Conservation (phyloP, 768 basidiomycete species). For the Strobilomyces echinocephalus region DNA sequence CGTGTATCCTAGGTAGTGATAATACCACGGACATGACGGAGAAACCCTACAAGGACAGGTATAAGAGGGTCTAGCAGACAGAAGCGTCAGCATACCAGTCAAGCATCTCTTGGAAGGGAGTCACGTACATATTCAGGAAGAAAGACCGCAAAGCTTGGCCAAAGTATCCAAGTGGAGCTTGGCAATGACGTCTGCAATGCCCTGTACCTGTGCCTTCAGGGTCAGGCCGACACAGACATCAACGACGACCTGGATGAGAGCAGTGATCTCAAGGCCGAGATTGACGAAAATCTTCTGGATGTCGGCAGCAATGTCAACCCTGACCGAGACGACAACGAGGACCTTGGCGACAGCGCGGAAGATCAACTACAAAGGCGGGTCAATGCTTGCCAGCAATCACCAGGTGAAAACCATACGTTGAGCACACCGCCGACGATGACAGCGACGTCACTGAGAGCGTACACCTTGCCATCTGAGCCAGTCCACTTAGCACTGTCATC, state of each 20-base stretch:
- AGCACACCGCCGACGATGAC: background rate
- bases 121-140: background rate
- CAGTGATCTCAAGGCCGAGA: conserved; percentile 18
- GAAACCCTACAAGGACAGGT: too few relatives aligned
- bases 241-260: conserved; percentile 10
- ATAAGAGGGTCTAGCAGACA: too few relatives aligned
- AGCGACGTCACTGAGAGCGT: background rate
- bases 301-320: background rate
- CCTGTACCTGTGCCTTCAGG: background rate
- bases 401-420: background rate
- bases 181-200: background rate
- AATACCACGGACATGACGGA: too few relatives aligned
- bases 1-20: too few relatives aligned
- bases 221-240: background rate
- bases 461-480: background rate
- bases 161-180: background rate
- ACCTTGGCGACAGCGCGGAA: background rate
- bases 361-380: background rate
- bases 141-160: background rate
- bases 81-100: too few relatives aligned
- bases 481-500: background rate
- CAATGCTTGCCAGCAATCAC: background rate
- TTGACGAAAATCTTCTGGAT: conserved; percentile 3
- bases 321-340: background rate
- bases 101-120: too few relatives aligned